These are phyloP conservation scores for Beauveria asiatica DNA, from an alignment of 2,329 filamentous ascomycete species.

Conservation along the genomic window DNA sequence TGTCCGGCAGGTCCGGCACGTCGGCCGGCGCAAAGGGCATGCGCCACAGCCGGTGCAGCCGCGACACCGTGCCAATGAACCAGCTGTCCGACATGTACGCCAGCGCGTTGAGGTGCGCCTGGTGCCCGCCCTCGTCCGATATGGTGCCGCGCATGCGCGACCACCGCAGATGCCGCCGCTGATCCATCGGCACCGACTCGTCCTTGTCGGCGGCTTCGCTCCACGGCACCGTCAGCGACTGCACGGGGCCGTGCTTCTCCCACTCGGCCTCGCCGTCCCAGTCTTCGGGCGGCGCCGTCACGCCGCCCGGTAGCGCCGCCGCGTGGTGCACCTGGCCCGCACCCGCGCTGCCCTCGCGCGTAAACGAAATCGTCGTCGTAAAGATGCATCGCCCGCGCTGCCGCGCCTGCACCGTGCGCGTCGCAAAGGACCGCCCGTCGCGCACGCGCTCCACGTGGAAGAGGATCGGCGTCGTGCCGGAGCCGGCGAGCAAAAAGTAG, in stretches of 20 bases:
- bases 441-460: slow-evolving; percentile 94
- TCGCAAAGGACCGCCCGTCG: slow-evolving; percentile 82
- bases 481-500: slow-evolving; percentile 93
- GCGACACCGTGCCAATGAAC: slow-evolving; percentile 83
- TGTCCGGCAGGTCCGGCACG: slow-evolving; percentile 41
- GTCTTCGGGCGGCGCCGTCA: slow-evolving; percentile 28
- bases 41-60: slow-evolving; percentile 73
- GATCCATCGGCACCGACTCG: slow-evolving; percentile 41
- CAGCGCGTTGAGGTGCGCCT: slow-evolving; percentile 77
- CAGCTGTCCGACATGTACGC: slow-evolving; percentile 90
- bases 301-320: slow-evolving; percentile 44
- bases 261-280: slow-evolving; percentile 39
- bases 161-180: slow-evolving; percentile 66
- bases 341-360: slow-evolving; percentile 52
- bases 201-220: slow-evolving; percentile 21
- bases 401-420: slow-evolving; percentile 88
- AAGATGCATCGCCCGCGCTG: slow-evolving; percentile 88
- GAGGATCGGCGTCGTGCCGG: slow-evolving; percentile 74
- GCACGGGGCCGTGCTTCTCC: slow-evolving; percentile 41
- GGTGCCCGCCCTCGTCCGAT: slow-evolving; percentile 60
- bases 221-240: slow-evolving; percentile 28
- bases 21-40: slow-evolving; percentile 50
- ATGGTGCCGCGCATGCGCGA: slow-evolving; percentile 67
- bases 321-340: slow-evolving; percentile 54
- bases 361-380: slow-evolving; percentile 89